Percentiles rank a stretch among this genome's conserved stretches.
These are phyloP conservation scores for Plasmodium inui DNA, from an alignment of 169 alveolate genomes.

Conservation along the genomic window DNA sequence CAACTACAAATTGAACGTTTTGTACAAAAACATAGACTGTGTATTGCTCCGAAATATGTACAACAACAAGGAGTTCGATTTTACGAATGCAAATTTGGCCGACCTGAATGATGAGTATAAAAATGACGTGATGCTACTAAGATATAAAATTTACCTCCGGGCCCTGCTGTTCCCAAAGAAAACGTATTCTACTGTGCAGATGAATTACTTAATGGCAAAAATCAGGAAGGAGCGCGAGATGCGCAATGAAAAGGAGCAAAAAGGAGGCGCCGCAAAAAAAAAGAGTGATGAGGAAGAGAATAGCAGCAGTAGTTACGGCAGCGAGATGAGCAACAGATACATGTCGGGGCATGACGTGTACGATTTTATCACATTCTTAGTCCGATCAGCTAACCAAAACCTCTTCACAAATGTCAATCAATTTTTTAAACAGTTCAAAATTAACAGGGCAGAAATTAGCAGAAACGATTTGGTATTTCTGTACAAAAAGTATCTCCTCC, in stretches of 20 bases:
- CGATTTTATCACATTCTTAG: constrained; percentile 71
- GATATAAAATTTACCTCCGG: constrained; percentile 63
- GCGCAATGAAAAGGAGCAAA: constrained; percentile 1
- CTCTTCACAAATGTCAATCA: constrained; percentile 74
- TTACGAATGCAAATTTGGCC: constrained; percentile 45
- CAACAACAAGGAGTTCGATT: constrained; percentile 68
- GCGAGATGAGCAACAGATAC: constrained; percentile 23
- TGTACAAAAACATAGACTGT: constrained; percentile 72
- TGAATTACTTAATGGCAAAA: constrained; percentile 19
- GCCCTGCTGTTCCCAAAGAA: constrained; percentile 63
- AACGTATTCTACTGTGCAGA: constrained; percentile 68
- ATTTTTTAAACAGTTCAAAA: constrained; percentile 72
- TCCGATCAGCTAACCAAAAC: constrained; percentile 71
- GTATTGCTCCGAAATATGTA: constrained; percentile 70
- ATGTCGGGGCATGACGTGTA: constrained; percentile 76
- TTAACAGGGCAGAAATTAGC: constrained; percentile 75
- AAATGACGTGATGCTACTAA: constrained; percentile 39
- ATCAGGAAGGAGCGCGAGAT: constrained; percentile 15
- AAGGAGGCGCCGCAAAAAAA: neutral
- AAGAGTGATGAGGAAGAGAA: neutral
- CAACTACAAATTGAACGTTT: constrained; percentile 47
- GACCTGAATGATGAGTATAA: constrained; percentile 74
- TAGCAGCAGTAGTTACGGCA: neutral
- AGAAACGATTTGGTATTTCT: constrained; percentile 75
- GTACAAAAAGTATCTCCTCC: constrained; percentile 67